A percentile compares a stretch with the other conserved stretches of the same genome.
Evolutionary conservation across 1,139 yeast genomes (phyloP).

Genomic region (Diutina mesorugosa): DNA sequence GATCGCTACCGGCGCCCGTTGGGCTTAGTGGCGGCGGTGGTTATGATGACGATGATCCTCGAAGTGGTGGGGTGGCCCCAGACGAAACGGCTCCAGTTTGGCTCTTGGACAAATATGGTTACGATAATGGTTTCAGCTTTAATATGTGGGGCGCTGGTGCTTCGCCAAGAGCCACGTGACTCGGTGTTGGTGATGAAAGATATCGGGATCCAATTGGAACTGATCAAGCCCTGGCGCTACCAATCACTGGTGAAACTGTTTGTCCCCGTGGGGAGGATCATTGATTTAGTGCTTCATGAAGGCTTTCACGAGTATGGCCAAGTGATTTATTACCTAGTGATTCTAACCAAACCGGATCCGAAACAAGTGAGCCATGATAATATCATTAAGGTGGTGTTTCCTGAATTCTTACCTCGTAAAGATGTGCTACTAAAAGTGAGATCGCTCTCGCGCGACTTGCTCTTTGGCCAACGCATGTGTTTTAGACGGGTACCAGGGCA

Average conservation of each 20-base stretch:
- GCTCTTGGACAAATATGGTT: not conserved
- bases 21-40: not conserved
- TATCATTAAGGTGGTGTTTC: constrained; percentile 36
- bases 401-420: constrained; percentile 31
- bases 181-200: constrained; percentile 1
- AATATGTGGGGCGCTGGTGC: not conserved
- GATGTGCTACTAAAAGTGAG: constrained; percentile 28
- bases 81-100: not conserved
- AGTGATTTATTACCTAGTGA: constrained; percentile 48
- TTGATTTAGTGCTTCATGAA: constrained; percentile 55
- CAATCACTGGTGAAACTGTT: constrained; percentile 12
- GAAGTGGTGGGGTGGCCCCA: not conserved
- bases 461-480: constrained; percentile 25
- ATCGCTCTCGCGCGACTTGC: constrained; percentile 22
- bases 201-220: not conserved
- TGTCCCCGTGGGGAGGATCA: constrained; percentile 38
- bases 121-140: not conserved
- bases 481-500: constrained; percentile 35
- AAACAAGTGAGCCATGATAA: constrained; percentile 10
- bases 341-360: constrained; percentile 27
- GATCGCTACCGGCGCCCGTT: not conserved
- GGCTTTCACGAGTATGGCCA: constrained; percentile 51
- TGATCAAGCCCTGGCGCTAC: not conserved
- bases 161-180: not conserved
- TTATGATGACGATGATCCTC: not conserved